phyloP scores from a whole-genome alignment of 352 stramenopile species.

The Globisporangium solare region DNA sequence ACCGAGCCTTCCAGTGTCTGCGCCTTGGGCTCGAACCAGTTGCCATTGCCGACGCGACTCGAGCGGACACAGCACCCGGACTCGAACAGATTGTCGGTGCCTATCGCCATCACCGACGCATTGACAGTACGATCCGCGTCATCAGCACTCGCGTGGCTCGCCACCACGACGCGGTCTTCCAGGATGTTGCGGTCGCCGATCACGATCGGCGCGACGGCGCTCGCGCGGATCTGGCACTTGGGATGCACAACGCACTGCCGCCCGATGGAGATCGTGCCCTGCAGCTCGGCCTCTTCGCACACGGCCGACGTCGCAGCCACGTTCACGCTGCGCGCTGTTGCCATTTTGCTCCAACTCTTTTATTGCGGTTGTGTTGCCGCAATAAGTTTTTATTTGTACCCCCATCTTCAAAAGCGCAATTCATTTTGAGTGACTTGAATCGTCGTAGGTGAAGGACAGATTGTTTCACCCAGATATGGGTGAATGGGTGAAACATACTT shows the following conservation, averaged over 20 bases:
- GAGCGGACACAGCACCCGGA: constrained; percentile 64
- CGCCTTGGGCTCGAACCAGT: constrained; percentile 78
- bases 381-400: background rate
- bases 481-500: background rate
- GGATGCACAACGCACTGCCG: constrained; percentile 46
- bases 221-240: constrained; percentile 30
- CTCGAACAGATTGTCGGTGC: constrained; percentile 76
- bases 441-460: too few relatives aligned
- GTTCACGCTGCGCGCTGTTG: background rate
- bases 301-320: background rate
- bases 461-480: background rate
- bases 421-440: background rate
- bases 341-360: background rate
- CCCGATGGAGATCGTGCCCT: constrained; percentile 35
- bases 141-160: constrained; percentile 11
- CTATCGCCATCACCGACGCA: constrained; percentile 40
- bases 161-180: constrained; percentile 54
- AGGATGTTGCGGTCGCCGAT: constrained; percentile 72
- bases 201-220: constrained; percentile 25
- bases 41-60: constrained; percentile 47
- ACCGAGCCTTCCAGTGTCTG: constrained; percentile 40
- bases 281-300: constrained; percentile 43
- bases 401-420: constrained; percentile 4
- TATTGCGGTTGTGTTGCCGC: background rate
- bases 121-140: too few relatives aligned